Conservation (phyloP, 148 eudicot species). For the Rhododendron ovatum region DNA sequence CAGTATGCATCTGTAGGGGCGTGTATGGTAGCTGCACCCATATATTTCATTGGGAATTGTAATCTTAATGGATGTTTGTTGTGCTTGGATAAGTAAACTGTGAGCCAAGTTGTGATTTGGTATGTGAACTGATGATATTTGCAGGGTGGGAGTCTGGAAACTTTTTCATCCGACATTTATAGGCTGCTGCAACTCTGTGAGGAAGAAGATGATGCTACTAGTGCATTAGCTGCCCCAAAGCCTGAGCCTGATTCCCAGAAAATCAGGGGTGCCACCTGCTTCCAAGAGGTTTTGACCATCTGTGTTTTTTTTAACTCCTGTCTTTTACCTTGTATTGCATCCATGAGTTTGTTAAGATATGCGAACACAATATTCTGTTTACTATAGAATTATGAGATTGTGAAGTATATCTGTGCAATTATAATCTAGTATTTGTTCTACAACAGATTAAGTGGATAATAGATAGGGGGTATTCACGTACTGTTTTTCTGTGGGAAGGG, state of each 20-base stretch:
- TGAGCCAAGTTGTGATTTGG: slow-evolving; percentile 1
- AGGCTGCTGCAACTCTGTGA: slow-evolving; percentile 75
- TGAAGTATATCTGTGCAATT: background rate
- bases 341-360: background rate
- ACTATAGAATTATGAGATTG: background rate
- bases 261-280: slow-evolving; percentile 25
- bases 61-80: background rate
- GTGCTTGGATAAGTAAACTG: background rate
- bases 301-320: background rate
- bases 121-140: slow-evolving; percentile 14
- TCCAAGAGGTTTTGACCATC: slow-evolving; percentile 45
- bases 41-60: background rate
- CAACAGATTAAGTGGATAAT: background rate
- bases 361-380: background rate
- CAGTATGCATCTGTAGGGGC: background rate
- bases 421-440: background rate
- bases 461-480: background rate
- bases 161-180: slow-evolving; percentile 74
- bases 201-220: slow-evolving; percentile 97
- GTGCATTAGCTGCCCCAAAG: slow-evolving; percentile 74
- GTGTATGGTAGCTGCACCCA: background rate
- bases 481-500: background rate
- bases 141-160: slow-evolving; percentile 78
- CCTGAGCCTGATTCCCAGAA: slow-evolving; percentile 70
- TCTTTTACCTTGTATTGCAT: background rate